phyloP scores from a whole-genome alignment of 768 basidiomycete species.

The Mycena kentingensis region DNA sequence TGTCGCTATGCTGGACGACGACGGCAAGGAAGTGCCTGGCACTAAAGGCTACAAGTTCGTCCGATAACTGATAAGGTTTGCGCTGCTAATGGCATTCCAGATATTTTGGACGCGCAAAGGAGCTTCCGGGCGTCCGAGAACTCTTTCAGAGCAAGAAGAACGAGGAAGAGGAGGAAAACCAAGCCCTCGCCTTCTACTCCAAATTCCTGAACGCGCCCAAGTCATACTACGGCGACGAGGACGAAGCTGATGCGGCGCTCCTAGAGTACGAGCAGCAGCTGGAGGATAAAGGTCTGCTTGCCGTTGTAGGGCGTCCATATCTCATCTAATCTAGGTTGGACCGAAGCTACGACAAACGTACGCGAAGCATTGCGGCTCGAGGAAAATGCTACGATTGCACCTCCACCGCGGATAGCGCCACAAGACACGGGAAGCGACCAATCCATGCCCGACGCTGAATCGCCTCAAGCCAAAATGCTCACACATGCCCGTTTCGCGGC shows the following conservation, averaged over 20 bases:
- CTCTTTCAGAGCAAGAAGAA: constrained; percentile 87
- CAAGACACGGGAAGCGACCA: constrained; percentile 21
- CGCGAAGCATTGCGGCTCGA: constrained; percentile 56
- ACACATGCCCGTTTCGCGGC: constrained; percentile 61
- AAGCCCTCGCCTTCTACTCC: constrained; percentile 73
- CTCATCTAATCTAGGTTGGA: constrained; percentile 55
- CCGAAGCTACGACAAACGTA: constrained; percentile 57
- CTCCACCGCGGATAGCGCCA: constrained; percentile 44
- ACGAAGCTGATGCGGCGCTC: constrained; percentile 73
- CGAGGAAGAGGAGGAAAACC: constrained; percentile 88
- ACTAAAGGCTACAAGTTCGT: constrained; percentile 96
- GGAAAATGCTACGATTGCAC: constrained; percentile 51
- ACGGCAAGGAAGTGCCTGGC: constrained; percentile 94
- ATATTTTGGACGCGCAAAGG: constrained; percentile 96
- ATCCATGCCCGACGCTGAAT: constrained; percentile 24
- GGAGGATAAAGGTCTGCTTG: constrained; percentile 68
- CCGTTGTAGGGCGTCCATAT: background rate
- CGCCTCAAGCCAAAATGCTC: constrained; percentile 34
- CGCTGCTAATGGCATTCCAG: constrained; percentile 39
- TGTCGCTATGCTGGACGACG: constrained; percentile 91
- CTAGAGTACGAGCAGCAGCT: constrained; percentile 69
- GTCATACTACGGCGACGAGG: constrained; percentile 88
- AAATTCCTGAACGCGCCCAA: constrained; percentile 88
- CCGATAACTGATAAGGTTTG: background rate
- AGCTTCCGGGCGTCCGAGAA: constrained; percentile 92